Percentiles rank a stretch among this genome's conserved stretches.
Evolutionary conservation across 1,284 basidiomycete genomes (phyloP).

Genomic region (Coniferiporia weirii): DNA sequence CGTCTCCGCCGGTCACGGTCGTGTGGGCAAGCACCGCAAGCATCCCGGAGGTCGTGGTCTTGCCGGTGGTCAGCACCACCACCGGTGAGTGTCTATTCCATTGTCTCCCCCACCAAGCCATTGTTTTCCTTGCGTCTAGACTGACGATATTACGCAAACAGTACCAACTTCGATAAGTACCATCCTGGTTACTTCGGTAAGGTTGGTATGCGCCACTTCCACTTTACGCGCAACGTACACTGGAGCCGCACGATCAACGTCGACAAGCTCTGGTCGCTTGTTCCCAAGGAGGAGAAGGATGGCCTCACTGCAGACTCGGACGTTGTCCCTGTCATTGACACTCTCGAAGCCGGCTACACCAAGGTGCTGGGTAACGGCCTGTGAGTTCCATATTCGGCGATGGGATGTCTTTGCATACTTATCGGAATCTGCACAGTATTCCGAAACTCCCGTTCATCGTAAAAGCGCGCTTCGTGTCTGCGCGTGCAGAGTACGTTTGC

Average conservation of each 20-base stretch:
- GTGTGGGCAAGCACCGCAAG: conserved; percentile 99
- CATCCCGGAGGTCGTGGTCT: conserved; percentile 99
- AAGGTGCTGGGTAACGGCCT: conserved; percentile 89
- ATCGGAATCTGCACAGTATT: conserved; percentile 39
- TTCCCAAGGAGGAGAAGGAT: conserved; percentile 74
- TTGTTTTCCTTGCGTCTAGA: conserved; percentile 10
- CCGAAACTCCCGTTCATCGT: conserved; percentile 89
- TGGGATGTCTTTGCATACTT: background rate
- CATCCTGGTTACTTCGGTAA: conserved; percentile 99
- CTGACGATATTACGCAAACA: conserved; percentile 26
- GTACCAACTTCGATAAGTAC: conserved; percentile 90
- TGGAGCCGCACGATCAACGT: conserved; percentile 97
- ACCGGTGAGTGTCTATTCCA: conserved; percentile 61
- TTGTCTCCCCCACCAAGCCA: background rate
- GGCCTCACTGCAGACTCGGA: conserved; percentile 62
- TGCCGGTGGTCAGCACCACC: conserved; percentile 99
- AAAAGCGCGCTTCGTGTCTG: conserved; percentile 92
- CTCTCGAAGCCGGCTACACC: conserved; percentile 78
- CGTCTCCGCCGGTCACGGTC: conserved; percentile 98
- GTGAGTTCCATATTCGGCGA: conserved; percentile 38
- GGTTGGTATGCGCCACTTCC: conserved; percentile 99
- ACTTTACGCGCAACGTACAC: conserved; percentile 86
- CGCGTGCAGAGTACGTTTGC: conserved; percentile 75
- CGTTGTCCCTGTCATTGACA: conserved; percentile 90
- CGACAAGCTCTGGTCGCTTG: conserved; percentile 86